A percentile compares a stretch with the other conserved stretches of the same genome.
These are phyloP conservation scores for Balamuthia mandrillaris DNA, from an alignment of 208 protist genomes.

Conservation along the genomic window DNA sequence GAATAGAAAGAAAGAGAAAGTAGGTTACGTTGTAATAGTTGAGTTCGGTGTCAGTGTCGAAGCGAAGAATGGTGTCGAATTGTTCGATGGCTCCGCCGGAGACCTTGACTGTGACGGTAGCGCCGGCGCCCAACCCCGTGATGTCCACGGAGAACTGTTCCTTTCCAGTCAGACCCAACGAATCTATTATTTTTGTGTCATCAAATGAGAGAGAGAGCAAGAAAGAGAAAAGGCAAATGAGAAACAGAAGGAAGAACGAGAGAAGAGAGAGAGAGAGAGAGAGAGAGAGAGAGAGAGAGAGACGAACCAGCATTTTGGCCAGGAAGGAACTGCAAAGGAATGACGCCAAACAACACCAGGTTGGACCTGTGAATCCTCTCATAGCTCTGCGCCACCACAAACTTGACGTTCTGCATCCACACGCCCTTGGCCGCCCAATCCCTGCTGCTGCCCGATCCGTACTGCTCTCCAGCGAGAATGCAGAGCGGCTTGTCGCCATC, in stretches of 20 bases:
- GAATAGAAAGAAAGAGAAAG: neutral
- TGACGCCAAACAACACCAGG: constrained; percentile 91
- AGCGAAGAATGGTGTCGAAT: constrained; percentile 83
- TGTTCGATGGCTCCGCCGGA: constrained; percentile 72
- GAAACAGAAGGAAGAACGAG: too few relatives aligned
- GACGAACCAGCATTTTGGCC: constrained; percentile 81
- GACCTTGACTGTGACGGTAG: constrained; percentile 76
- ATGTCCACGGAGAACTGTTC: constrained; percentile 28
- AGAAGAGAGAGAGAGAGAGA: too few relatives aligned
- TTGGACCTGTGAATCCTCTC: constrained; percentile 90
- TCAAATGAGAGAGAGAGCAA: too few relatives aligned
- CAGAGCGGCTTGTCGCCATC: constrained; percentile 77
- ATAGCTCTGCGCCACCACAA: constrained; percentile 57
- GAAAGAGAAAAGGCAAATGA: too few relatives aligned
- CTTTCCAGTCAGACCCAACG: constrained; percentile 31
- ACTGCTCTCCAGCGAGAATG: constrained; percentile 90
- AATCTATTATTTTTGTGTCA: too few relatives aligned
- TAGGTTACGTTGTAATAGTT: constrained; percentile 80
- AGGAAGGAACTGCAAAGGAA: constrained; percentile 88
- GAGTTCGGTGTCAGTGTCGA: constrained; percentile 90
- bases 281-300: too few relatives aligned
- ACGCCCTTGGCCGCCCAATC: constrained; percentile 93
- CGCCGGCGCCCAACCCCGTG: neutral
- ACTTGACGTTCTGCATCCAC: constrained; percentile 85
- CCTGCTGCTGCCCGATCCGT: constrained; percentile 84